phyloP scores from a whole-genome alignment of 768 basidiomycete genomes.

The Trametes cubensis region DNA sequence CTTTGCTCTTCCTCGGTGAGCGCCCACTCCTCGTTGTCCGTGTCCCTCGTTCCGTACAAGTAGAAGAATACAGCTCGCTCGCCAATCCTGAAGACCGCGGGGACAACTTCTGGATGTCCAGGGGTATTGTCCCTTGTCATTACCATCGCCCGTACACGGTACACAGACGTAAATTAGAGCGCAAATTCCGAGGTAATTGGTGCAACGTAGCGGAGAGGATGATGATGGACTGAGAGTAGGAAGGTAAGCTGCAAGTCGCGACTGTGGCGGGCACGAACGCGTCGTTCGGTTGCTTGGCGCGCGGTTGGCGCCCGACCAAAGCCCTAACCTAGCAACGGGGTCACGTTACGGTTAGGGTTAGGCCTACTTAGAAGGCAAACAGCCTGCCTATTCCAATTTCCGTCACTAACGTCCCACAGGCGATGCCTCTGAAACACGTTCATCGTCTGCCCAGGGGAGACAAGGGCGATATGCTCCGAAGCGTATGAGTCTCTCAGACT shows the following conservation, averaged over 20 bases:
- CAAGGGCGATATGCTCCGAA: no score
- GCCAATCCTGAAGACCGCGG: neutral
- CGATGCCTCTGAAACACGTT: no score
- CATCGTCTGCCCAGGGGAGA: no score
- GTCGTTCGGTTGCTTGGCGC: neutral
- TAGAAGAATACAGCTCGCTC: slow-evolving; percentile 16
- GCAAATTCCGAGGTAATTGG: neutral
- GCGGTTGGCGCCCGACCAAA: no score
- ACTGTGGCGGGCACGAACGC: slow-evolving; percentile 3
- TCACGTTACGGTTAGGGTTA: slow-evolving; percentile 10
- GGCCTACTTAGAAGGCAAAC: no score
- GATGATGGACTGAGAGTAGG: no score
- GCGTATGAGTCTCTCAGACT: no score
- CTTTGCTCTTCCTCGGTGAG: neutral
- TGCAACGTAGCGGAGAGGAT: neutral
- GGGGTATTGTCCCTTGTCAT: neutral
- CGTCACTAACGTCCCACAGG: no score
- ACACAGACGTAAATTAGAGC: no score
- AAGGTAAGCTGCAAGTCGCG: slow-evolving; percentile 6
- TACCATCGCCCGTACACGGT: neutral
- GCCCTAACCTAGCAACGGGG: no score
- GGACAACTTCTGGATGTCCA: neutral
- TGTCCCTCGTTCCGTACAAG: slow-evolving; percentile 13
- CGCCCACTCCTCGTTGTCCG: neutral
- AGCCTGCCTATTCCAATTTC: no score